phyloP scores from a whole-genome alignment of 306 rosid species.

The Trifolium pratense region DNA sequence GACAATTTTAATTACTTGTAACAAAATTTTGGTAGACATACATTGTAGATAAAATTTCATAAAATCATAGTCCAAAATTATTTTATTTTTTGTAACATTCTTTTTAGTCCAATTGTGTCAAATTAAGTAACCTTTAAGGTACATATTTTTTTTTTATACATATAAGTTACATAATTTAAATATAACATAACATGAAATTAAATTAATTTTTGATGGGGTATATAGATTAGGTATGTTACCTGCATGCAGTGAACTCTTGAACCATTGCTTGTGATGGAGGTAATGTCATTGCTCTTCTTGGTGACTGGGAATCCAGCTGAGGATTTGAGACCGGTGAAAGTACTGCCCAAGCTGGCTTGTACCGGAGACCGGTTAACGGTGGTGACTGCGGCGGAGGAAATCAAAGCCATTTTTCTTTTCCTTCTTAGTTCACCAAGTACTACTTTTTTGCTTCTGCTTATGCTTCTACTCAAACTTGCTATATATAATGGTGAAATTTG shows the following conservation, averaged over 20 bases:
- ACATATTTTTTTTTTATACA: no score
- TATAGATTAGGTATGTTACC: constrained; percentile 40
- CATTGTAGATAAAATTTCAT: neutral
- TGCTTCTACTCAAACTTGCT: constrained; percentile 24
- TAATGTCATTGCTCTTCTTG: constrained; percentile 71
- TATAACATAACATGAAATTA: neutral
- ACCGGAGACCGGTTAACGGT: constrained; percentile 57
- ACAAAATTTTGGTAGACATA: neutral
- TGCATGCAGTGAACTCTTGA: constrained; percentile 73
- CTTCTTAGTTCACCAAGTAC: neutral
- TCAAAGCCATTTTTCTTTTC: constrained; percentile 60
- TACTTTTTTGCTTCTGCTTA: constrained; percentile 18
- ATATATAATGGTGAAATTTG: constrained; percentile 45
- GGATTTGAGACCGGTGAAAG: constrained; percentile 79
- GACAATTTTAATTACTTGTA: neutral
- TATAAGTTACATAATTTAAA: no score
- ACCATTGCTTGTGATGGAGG: constrained; percentile 72
- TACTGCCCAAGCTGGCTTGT: constrained; percentile 63
- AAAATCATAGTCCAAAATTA: neutral
- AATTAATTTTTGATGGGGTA: neutral
- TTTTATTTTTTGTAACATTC: no score
- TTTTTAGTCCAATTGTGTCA: neutral
- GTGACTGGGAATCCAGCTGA: constrained; percentile 56
- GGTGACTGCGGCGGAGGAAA: constrained; percentile 62
- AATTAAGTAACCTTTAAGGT: neutral